Conservation (phyloP, 2,329 filamentous ascomycete genomes). For the Venturia carpophila region DNA sequence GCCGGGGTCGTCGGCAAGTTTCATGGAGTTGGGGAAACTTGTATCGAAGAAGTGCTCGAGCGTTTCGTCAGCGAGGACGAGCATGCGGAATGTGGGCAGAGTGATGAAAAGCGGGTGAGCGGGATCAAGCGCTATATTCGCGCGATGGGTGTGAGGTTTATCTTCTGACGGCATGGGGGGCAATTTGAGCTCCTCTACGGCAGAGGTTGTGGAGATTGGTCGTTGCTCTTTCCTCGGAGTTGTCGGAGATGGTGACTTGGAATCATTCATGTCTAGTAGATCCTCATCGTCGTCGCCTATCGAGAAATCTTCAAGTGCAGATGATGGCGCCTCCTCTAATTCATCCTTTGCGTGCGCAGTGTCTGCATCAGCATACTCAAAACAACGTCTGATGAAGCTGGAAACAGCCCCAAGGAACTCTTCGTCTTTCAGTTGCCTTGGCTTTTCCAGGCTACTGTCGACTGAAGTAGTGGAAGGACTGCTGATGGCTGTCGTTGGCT, state of each 20-base stretch:
- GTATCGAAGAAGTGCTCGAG: slow-evolving; percentile 97
- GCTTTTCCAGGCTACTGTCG: neutral
- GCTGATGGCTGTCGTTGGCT: slow-evolving; percentile 44
- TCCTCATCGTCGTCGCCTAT: slow-evolving; percentile 65
- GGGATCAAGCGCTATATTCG: slow-evolving; percentile 86
- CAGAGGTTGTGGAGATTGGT: slow-evolving; percentile 23
- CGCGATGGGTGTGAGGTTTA: slow-evolving; percentile 63
- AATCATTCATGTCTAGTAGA: slow-evolving; percentile 52
- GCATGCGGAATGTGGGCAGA: slow-evolving; percentile 96
- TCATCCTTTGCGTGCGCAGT: slow-evolving; percentile 35
- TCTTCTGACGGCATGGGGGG: slow-evolving; percentile 30
- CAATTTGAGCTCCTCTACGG: slow-evolving; percentile 25
- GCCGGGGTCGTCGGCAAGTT: slow-evolving; percentile 60
- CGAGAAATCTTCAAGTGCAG: slow-evolving; percentile 53
- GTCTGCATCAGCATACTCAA: slow-evolving; percentile 95
- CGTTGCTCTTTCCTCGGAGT: slow-evolving; percentile 22
- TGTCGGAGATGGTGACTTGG: slow-evolving; percentile 28
- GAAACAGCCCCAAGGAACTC: slow-evolving; percentile 87
- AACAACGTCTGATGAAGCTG: slow-evolving; percentile 91
- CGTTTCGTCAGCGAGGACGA: slow-evolving; percentile 89
- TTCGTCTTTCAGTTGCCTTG: slow-evolving; percentile 54
- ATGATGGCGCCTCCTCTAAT: slow-evolving; percentile 23
- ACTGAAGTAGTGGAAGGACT: neutral
- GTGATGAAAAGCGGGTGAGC: slow-evolving; percentile 92
- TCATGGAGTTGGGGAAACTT: slow-evolving; percentile 88